Conservation (phyloP, 2,329 filamentous ascomycete genomes). For the Fusarium cyanostomum region DNA sequence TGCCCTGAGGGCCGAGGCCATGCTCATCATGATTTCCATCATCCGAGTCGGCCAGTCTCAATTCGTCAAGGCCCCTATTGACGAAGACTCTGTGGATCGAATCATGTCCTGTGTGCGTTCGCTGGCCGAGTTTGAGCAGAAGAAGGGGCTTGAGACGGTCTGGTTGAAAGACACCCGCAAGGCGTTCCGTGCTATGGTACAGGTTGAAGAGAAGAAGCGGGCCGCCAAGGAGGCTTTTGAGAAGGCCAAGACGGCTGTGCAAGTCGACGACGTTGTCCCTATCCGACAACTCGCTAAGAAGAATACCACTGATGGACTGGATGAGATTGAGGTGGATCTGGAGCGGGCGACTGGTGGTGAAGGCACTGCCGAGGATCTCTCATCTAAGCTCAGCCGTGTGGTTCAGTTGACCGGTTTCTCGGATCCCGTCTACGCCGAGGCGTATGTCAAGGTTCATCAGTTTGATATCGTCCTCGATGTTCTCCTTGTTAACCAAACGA, state of each 20-base stretch:
- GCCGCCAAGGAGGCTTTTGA: constrained; percentile 93
- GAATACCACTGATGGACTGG: constrained; percentile 80
- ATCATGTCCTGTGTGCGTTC: constrained; percentile 98
- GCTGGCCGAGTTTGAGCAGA: constrained; percentile 86
- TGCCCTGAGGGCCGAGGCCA: constrained; percentile 92
- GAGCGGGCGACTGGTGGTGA: constrained; percentile 96
- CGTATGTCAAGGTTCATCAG: constrained; percentile 98
- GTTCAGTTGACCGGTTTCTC: constrained; percentile 99
- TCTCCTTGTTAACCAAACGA: constrained; percentile 95
- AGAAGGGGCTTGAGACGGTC: constrained; percentile 89
- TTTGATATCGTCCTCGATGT: constrained; percentile 99
- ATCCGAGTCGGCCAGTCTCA: constrained; percentile 98
- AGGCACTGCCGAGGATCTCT: constrained; percentile 81
- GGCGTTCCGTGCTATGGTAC: constrained; percentile 96
- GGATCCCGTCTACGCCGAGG: constrained; percentile 97
- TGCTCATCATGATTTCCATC: constrained; percentile 99
- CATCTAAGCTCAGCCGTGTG: constrained; percentile 93
- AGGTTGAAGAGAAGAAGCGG: constrained; percentile 96
- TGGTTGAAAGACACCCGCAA: constrained; percentile 95
- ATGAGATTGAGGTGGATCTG: constrained; percentile 88
- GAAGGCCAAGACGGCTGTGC: constrained; percentile 91
- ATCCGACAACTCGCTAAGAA: constrained; percentile 96
- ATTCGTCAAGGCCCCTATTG: constrained; percentile 96
- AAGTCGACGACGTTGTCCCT: constrained; percentile 93
- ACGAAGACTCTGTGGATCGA: constrained; percentile 97